Conservation (phyloP, 106 monocot genomes). For the Allium fistulosum region DNA sequence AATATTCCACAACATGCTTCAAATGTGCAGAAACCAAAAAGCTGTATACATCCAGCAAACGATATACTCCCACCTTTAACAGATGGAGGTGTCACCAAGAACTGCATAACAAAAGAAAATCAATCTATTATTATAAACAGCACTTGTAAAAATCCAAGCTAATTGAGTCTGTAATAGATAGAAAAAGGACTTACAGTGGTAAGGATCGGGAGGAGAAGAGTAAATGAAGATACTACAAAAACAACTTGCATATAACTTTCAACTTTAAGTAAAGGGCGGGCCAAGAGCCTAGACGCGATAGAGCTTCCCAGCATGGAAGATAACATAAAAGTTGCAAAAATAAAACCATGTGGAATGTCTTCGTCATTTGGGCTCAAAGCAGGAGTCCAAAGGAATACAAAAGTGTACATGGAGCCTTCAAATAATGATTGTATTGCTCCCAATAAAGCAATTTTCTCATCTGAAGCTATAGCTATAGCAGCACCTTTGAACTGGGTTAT, state of each 20-base stretch:
- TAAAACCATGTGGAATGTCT: constrained; percentile 94
- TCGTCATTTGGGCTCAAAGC: constrained; percentile 96
- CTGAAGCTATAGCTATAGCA: constrained; percentile 90
- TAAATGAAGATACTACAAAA: constrained; percentile 64
- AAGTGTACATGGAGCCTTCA: constrained; percentile 97
- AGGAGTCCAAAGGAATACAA: constrained; percentile 98
- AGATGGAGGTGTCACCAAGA: constrained; percentile 35
- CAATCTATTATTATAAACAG: neutral
- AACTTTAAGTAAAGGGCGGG: constrained; percentile 64
- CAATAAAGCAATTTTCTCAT: constrained; percentile 95
- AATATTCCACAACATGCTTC: constrained; percentile 93
- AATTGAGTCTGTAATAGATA: neutral
- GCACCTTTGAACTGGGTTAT: constrained; percentile 83
- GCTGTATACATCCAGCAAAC: constrained; percentile 62
- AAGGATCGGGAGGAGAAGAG: constrained; percentile 79
- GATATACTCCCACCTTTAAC: constrained; percentile 66
- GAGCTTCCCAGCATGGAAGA: constrained; percentile 99
- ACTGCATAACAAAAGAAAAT: constrained; percentile 27
- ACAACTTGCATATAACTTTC: constrained; percentile 97
- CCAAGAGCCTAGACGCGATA: constrained; percentile 74
- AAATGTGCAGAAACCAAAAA: constrained; percentile 87
- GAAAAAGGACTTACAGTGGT: constrained; percentile 38
- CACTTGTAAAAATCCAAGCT: neutral
- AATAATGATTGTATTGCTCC: constrained; percentile 98
- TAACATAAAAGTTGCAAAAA: constrained; percentile 97